Conservation (phyloP, 164 flowering plant genomes). For the Taxillus chinensis region DNA sequence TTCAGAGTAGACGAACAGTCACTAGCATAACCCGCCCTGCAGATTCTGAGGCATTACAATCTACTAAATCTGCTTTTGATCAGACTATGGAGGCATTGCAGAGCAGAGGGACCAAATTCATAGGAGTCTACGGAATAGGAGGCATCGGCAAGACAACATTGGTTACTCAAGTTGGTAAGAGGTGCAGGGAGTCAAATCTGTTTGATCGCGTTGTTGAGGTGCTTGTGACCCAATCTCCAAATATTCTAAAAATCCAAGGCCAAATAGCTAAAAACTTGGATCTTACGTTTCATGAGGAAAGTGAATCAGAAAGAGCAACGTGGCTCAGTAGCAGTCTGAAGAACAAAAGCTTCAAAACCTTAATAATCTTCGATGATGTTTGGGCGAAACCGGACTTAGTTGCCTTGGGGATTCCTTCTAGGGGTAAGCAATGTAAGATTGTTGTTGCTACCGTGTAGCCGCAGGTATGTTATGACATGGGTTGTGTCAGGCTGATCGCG, state of each 20-base stretch:
- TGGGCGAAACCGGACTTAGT: constrained; percentile 7
- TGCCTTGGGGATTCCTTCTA: constrained; percentile 8
- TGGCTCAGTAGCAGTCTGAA: neutral
- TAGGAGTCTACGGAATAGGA: constrained; percentile 4
- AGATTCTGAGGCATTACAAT: too few species aligned
- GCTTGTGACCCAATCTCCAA: neutral
- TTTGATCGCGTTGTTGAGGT: constrained; percentile 10
- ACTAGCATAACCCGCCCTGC: too few species aligned
- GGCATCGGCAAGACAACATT: constrained; percentile 9
- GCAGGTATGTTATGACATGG: constrained; percentile 3
- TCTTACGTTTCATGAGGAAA: neutral
- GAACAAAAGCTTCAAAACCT: neutral
- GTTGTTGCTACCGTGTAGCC: neutral
- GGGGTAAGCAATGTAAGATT: neutral
- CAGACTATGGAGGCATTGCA: neutral
- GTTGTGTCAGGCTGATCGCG: neutral
- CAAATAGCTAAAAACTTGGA: constrained; percentile 1
- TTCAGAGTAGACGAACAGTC: too few species aligned
- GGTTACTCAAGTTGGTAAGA: constrained; percentile 5
- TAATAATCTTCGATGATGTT: constrained; percentile 11
- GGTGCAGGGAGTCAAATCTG: neutral
- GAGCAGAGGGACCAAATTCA: neutral
- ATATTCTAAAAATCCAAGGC: constrained; percentile 4
- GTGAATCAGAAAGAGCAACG: neutral
- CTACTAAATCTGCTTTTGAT: neutral